A percentile compares a stretch with the other conserved stretches of the same genome.
These are phyloP conservation scores for Pythium coloratum DNA, from an alignment of 352 stramenopile genomes.

Conservation along the genomic window DNA sequence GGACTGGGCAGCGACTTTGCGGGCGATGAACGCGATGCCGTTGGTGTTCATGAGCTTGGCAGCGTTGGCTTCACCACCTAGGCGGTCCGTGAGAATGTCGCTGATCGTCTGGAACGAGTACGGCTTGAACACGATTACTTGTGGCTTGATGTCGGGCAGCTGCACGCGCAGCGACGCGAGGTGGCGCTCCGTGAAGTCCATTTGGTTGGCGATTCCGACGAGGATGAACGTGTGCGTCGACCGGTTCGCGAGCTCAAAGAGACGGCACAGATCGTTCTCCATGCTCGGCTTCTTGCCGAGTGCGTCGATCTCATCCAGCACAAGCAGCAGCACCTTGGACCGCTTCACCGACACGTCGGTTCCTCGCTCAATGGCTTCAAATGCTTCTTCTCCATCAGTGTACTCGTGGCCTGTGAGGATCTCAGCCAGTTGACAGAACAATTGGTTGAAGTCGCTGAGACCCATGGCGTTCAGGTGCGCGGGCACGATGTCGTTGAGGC, in stretches of 20 bases:
- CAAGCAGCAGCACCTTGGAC: constrained; percentile 65
- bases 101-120: constrained; percentile 81
- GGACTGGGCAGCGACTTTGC: constrained; percentile 75
- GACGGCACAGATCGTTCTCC: constrained; percentile 65
- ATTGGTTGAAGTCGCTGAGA: constrained; percentile 42
- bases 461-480: constrained; percentile 78
- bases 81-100: constrained; percentile 66
- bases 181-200: constrained; percentile 85
- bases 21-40: constrained; percentile 74
- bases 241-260: constrained; percentile 79
- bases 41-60: constrained; percentile 62
- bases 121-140: constrained; percentile 77
- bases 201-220: constrained; percentile 81
- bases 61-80: constrained; percentile 47
- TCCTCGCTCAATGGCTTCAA: constrained; percentile 59
- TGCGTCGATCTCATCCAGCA: constrained; percentile 84
- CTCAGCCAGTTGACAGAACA: constrained; percentile 64
- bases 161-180: constrained; percentile 56
- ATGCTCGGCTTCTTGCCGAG: constrained; percentile 66
- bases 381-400: constrained; percentile 46
- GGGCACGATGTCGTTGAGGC: constrained; percentile 39
- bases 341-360: constrained; percentile 47
- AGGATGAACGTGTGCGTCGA: constrained; percentile 64
- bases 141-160: constrained; percentile 48
- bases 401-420: constrained; percentile 50